Percentiles rank a stretch among this genome's conserved stretches.
phyloP scores from a whole-genome alignment of 83 land plant genomes.

The Picea mariana region DNA sequence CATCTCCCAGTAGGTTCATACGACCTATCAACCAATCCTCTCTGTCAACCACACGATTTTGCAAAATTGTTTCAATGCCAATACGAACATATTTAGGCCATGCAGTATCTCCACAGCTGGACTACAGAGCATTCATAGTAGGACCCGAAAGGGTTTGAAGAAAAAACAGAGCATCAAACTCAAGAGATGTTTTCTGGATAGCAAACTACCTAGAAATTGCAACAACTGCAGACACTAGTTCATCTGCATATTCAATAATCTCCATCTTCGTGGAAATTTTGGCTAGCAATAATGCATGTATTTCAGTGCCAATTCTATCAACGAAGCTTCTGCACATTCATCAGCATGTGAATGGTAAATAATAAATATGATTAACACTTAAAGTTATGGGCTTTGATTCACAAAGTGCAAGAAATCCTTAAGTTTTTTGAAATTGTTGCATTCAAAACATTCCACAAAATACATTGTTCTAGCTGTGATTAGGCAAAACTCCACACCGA shows the following conservation, averaged over 20 bases:
- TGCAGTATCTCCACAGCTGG: conserved; percentile 11
- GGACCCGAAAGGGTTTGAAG: conserved; percentile 28
- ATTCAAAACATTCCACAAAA: no score
- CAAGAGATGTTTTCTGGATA: conserved; percentile 44
- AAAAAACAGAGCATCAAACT: conserved; percentile 39
- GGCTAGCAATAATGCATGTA: conserved; percentile 32
- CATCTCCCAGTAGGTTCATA: conserved; percentile 22
- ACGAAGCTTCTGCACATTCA: no score
- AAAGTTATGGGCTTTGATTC: no score
- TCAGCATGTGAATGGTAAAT: no score
- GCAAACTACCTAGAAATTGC: conserved; percentile 55
- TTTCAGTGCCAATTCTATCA: no score
- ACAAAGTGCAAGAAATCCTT: no score
- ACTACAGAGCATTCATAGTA: conserved; percentile 26
- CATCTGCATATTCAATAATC: conserved; percentile 19
- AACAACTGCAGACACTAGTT: conserved; percentile 40
- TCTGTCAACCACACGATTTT: conserved; percentile 56
- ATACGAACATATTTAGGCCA: conserved; percentile 54
- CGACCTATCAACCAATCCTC: conserved; percentile 53
- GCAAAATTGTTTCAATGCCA: conserved; percentile 52
- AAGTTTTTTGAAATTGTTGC: no score
- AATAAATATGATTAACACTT: no score
- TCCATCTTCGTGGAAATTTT: conserved; percentile 77
- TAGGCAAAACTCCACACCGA: no score
- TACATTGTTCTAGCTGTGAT: no score